Evolutionary conservation across 1,139 yeast species (phyloP).

Genomic region (Blastobotrys capitulatus): DNA sequence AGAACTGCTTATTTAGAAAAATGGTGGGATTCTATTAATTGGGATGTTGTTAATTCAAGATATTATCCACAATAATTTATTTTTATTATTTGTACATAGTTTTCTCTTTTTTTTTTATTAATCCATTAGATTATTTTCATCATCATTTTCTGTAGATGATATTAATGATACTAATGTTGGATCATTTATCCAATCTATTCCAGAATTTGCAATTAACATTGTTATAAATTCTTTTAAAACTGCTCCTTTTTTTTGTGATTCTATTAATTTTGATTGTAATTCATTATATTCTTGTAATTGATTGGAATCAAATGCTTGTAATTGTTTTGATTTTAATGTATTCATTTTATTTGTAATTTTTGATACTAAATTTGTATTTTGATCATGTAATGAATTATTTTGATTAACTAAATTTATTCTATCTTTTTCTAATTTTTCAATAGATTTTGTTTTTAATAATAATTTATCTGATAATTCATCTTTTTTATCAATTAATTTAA

Average conservation of each 20-base stretch:
- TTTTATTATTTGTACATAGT: background rate
- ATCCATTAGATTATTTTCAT: conserved; percentile 7
- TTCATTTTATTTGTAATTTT: conserved; percentile 9
- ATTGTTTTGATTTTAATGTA: conserved; percentile 10
- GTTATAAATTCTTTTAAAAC: conserved; percentile 22
- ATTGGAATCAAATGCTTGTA: conserved; percentile 10
- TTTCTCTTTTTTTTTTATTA: background rate
- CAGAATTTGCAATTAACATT: conserved; percentile 21
- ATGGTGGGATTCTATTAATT: conserved; percentile 75
- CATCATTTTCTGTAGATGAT: background rate
- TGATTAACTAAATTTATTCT: conserved; percentile 5
- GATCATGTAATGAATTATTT: conserved; percentile 13
- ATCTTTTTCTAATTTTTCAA: conserved; percentile 9
- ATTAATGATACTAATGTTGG: conserved; percentile 15
- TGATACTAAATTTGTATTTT: conserved; percentile 12
- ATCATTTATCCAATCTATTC: conserved; percentile 23
- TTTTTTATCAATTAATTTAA: conserved; percentile 13
- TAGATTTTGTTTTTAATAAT: conserved; percentile 5
- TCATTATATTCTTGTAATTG: conserved; percentile 13
- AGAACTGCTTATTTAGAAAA: conserved; percentile 67
- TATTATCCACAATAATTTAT: conserved; percentile 8
- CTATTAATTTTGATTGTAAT: conserved; percentile 10
- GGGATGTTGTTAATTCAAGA: conserved; percentile 60
- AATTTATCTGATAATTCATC: conserved; percentile 15
- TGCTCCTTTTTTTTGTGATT: conserved; percentile 12